phyloP scores from a whole-genome alignment of 352 stramenopile species.

The Peronospora destructor region DNA sequence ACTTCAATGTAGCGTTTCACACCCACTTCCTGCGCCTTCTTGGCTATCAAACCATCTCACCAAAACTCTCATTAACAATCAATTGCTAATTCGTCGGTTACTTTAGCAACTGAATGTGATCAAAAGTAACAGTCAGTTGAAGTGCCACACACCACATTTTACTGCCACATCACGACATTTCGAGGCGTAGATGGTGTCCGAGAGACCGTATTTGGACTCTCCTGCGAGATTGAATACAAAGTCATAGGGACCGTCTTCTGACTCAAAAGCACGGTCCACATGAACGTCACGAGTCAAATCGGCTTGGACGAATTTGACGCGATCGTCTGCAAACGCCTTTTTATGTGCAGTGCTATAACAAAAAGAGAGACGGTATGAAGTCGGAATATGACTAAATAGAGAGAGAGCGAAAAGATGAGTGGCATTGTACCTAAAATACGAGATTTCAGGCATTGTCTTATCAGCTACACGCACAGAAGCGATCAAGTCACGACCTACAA shows the following conservation, averaged over 20 bases:
- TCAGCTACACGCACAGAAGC: conserved; percentile 71
- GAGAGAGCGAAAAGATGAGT: neutral
- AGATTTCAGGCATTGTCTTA: conserved; percentile 85
- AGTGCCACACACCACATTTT: conserved; percentile 59
- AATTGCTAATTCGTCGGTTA: too few relatives aligned
- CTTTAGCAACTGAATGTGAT: too few relatives aligned
- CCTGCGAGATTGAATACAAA: conserved; percentile 82
- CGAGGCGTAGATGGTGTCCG: conserved; percentile 67
- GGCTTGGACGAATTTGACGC: conserved; percentile 75
- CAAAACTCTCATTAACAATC: neutral
- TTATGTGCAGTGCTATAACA: conserved; percentile 42
- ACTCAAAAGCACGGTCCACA: conserved; percentile 70
- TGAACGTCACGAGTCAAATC: conserved; percentile 77
- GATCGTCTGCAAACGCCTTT: conserved; percentile 53
- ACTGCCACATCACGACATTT: conserved; percentile 81
- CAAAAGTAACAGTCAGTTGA: neutral
- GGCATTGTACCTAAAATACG: conserved; percentile 65
- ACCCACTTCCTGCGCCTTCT: conserved; percentile 54
- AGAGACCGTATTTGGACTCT: conserved; percentile 76
- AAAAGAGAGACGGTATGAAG: neutral
- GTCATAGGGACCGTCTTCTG: conserved; percentile 66
- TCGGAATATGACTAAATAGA: neutral
- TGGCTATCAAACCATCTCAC: conserved; percentile 20
- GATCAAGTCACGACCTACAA: conserved; percentile 60
- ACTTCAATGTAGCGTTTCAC: conserved; percentile 83